phyloP scores from a whole-genome alignment of 257 asterid species.

The Solanum chiquidenum region DNA sequence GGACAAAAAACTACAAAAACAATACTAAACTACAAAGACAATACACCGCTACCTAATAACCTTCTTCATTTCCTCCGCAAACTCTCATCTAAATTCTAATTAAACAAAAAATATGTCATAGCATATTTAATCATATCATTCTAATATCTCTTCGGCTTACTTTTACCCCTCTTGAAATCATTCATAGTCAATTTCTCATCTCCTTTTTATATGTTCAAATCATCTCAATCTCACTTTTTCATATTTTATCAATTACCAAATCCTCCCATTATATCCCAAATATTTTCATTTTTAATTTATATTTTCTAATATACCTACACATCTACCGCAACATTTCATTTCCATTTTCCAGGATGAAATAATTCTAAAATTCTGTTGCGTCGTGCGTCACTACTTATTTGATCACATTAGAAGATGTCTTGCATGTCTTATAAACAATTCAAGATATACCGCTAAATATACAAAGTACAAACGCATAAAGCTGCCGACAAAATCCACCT shows the following conservation, averaged over 20 bases:
- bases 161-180: no score
- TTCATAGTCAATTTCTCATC: neutral
- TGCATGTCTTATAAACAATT: neutral
- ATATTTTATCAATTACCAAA: no score
- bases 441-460: neutral
- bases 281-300: no score
- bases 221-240: no score
- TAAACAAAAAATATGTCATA: no score
- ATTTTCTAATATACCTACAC: neutral
- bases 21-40: neutral
- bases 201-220: no score
- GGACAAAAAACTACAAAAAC: neutral
- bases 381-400: neutral
- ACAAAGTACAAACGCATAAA: neutral
- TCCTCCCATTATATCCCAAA: no score
- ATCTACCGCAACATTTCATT: no score
- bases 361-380: neutral
- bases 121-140: no score
- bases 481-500: neutral
- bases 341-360: neutral
- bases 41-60: neutral
- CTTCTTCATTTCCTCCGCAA: neutral
- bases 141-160: no score
- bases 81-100: neutral
- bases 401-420: neutral